A percentile compares a stretch with the other conserved stretches of the same genome.
Evolutionary conservation across 2,329 filamentous ascomycete species (phyloP).

Genomic region (Biscogniauxia sp.): DNA sequence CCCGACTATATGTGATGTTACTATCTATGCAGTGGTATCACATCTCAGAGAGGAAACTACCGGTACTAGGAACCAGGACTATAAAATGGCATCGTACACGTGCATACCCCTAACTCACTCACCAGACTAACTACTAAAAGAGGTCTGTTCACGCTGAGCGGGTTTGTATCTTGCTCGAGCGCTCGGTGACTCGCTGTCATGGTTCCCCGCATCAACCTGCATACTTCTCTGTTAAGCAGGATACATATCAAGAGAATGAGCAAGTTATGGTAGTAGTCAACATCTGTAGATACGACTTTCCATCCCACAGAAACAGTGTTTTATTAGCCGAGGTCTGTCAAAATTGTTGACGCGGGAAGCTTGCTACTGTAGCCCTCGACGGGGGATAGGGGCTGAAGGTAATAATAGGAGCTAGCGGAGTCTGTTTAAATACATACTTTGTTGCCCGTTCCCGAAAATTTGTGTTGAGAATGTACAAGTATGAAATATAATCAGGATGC

Average conservation of each 20-base stretch:
- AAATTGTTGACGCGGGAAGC: neutral
- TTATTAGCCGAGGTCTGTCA: neutral
- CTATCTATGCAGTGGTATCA: no score
- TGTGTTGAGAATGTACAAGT: neutral
- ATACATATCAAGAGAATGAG: no score
- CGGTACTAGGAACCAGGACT: no score
- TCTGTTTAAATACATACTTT: neutral
- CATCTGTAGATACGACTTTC: neutral
- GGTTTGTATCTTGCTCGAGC: no score
- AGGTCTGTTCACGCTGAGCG: no score
- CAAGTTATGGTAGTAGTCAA: neutral
- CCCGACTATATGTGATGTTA: no score
- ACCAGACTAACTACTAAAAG: no score
- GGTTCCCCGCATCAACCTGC: no score
- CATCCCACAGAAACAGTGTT: neutral
- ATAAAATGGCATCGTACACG: no score
- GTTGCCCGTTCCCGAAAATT: neutral
- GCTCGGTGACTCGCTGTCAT: no score
- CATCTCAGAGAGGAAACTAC: no score
- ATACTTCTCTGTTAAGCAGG: neutral
- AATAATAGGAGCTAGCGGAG: neutral
- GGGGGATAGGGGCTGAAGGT: neutral
- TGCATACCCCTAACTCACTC: no score
- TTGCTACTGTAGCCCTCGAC: neutral
- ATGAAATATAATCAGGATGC: slow-evolving; percentile 1